These are phyloP conservation scores for Mycena polygramma DNA, from an alignment of 768 basidiomycete genomes.

Conservation along the genomic window DNA sequence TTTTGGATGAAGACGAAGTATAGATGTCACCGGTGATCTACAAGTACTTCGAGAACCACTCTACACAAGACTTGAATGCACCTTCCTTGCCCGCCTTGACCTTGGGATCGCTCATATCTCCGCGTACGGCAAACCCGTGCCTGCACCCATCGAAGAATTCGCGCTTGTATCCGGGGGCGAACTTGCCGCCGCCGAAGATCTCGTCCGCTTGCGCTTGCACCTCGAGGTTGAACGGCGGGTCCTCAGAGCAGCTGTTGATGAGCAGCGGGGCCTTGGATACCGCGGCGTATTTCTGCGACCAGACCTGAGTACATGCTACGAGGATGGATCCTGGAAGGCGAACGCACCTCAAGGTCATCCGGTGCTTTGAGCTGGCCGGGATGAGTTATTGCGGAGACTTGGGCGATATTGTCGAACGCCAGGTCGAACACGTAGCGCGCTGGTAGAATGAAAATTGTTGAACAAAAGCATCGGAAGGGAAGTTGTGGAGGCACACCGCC, in stretches of 20 bases:
- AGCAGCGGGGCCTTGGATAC: conserved; percentile 11
- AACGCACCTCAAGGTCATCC: conserved; percentile 45
- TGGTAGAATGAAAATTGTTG: neutral
- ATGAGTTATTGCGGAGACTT: conserved; percentile 45
- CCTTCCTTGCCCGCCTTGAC: conserved; percentile 19
- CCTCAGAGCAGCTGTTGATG: conserved; percentile 19
- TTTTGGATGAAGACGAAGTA: too few species aligned
- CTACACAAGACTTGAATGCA: conserved; percentile 10
- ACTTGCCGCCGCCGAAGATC: conserved; percentile 19
- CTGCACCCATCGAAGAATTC: conserved; percentile 15
- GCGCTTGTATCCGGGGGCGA: neutral
- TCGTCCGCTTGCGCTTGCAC: conserved; percentile 17
- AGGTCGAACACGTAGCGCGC: conserved; percentile 46
- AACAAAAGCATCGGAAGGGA: neutral
- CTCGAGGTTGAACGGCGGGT: conserved; percentile 8
- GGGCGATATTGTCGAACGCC: conserved; percentile 44
- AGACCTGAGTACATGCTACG: neutral
- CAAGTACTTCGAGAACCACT: conserved; percentile 19
- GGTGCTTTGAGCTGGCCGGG: conserved; percentile 49
- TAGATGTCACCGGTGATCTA: neutral
- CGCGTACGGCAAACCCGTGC: conserved; percentile 13
- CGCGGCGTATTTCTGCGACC: conserved; percentile 14
- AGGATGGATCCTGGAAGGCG: neutral
- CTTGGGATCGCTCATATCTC: conserved; percentile 15
- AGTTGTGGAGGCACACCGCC: conserved; percentile 42